Conservation (phyloP, 441 rosid genomes). For the Pelargonium cotyledonis region DNA sequence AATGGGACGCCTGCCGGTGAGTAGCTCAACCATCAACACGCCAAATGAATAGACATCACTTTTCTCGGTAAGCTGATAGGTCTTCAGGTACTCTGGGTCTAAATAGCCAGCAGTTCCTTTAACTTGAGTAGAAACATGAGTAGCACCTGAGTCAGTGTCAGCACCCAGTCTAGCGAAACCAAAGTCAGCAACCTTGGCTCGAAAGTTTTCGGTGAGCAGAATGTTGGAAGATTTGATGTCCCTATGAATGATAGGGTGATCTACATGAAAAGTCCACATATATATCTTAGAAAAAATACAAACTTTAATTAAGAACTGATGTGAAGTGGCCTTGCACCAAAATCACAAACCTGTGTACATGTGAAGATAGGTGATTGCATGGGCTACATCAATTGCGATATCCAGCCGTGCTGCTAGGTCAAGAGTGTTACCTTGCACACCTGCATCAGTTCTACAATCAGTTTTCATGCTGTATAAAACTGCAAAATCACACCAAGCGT, state of each 20-base stretch:
- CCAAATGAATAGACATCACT: constrained; percentile 96
- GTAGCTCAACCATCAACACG: constrained; percentile 66
- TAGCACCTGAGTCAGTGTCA: constrained; percentile 71
- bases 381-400: constrained; percentile 81
- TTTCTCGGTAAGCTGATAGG: constrained; percentile 86
- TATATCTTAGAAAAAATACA: neutral
- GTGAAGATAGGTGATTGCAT: constrained; percentile 92
- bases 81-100: constrained; percentile 86
- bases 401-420: constrained; percentile 64
- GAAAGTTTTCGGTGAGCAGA: constrained; percentile 71
- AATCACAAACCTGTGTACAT: constrained; percentile 67
- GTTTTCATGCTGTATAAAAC: neutral
- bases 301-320: neutral
- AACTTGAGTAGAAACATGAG: constrained; percentile 93
- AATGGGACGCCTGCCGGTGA: constrained; percentile 84
- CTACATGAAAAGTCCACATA: constrained; percentile 33
- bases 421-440: constrained; percentile 48
- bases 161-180: constrained; percentile 88
- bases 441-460: constrained; percentile 33
- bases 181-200: constrained; percentile 90
- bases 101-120: constrained; percentile 96
- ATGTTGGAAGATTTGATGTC: constrained; percentile 92
- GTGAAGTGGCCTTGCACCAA: too few relatives aligned
- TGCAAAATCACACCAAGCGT: too few relatives aligned
- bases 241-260: constrained; percentile 90